A percentile compares a stretch with the other conserved stretches of the same genome.
Conservation (phyloP, 2,329 filamentous ascomycete species). For the Furcasterigmium furcatum region DNA sequence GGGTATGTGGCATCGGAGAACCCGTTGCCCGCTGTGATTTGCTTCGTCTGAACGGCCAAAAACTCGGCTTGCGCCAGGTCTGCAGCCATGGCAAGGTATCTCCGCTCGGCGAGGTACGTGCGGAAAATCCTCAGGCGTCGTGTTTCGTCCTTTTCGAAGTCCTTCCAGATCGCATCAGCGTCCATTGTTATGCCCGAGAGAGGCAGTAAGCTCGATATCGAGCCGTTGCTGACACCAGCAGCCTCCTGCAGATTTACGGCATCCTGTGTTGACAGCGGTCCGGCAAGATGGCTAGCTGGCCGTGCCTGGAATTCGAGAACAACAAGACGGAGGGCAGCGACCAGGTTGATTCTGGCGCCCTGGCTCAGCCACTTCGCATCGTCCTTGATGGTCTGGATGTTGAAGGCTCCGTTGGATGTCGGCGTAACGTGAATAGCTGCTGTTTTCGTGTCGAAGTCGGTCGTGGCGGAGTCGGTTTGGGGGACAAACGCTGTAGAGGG, state of each 20-base stretch:
- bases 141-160: conserved; percentile 60
- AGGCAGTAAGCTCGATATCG: conserved; percentile 54
- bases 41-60: neutral
- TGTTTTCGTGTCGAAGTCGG: conserved; percentile 77
- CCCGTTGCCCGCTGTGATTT: neutral
- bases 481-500: conserved; percentile 66
- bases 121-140: conserved; percentile 67
- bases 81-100: conserved; percentile 62
- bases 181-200: conserved; percentile 47
- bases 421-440: conserved; percentile 82
- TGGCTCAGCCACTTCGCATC: conserved; percentile 86
- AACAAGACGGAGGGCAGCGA: conserved; percentile 76
- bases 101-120: conserved; percentile 69
- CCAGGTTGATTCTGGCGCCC: conserved; percentile 72
- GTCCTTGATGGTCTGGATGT: conserved; percentile 76
- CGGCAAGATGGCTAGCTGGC: conserved; percentile 67
- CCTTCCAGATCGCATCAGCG: conserved; percentile 50
- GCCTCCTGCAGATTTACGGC: conserved; percentile 72
- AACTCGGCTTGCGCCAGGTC: conserved; percentile 43
- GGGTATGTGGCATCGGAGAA: conserved; percentile 1
- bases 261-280: conserved; percentile 75
- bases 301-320: conserved; percentile 82
- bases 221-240: conserved; percentile 60
- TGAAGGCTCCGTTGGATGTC: conserved; percentile 61
- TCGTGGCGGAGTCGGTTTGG: conserved; percentile 60